Conservation (phyloP, 148 eudicot genomes). For the Limonium bicolor region DNA sequence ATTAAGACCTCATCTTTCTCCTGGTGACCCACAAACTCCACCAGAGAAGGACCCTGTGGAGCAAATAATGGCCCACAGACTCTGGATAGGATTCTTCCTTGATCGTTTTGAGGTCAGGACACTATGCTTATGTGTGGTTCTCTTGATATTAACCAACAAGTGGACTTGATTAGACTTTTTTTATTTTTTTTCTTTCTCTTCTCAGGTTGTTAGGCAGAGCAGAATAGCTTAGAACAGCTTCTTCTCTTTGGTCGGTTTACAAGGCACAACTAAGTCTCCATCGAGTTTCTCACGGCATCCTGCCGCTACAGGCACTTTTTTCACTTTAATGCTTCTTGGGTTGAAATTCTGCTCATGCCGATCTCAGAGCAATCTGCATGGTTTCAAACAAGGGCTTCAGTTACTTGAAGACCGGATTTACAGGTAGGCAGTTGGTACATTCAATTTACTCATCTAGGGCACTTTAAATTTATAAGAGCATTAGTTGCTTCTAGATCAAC, state of each 20-base stretch:
- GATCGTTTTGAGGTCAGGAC: conserved; percentile 67
- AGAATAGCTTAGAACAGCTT: conserved; percentile 80
- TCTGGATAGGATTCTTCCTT: conserved; percentile 95
- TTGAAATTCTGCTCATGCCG: conserved; percentile 82
- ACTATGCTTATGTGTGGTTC: neutral
- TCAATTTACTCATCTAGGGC: no score
- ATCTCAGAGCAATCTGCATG: conserved; percentile 71
- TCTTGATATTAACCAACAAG: neutral
- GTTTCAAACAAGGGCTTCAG: conserved; percentile 76
- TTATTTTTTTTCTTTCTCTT: conserved; percentile 1
- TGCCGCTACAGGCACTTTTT: conserved; percentile 91
- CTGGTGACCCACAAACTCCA: conserved; percentile 79
- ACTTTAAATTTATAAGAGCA: no score
- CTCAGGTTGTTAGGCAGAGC: conserved; percentile 76
- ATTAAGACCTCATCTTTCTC: conserved; percentile 84
- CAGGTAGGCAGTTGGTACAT: conserved; percentile 30
- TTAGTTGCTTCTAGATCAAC: no score
- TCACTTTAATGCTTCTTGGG: conserved; percentile 89
- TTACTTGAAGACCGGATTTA: conserved; percentile 91
- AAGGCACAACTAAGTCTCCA: conserved; percentile 78
- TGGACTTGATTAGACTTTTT: no score
- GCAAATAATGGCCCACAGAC: conserved; percentile 93
- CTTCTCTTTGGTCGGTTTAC: conserved; percentile 92
- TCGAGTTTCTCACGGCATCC: conserved; percentile 87
- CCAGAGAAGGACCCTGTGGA: conserved; percentile 88